These are phyloP conservation scores for Ilyonectria sp. DNA, from an alignment of 2,329 filamentous ascomycete genomes.

Conservation along the genomic window DNA sequence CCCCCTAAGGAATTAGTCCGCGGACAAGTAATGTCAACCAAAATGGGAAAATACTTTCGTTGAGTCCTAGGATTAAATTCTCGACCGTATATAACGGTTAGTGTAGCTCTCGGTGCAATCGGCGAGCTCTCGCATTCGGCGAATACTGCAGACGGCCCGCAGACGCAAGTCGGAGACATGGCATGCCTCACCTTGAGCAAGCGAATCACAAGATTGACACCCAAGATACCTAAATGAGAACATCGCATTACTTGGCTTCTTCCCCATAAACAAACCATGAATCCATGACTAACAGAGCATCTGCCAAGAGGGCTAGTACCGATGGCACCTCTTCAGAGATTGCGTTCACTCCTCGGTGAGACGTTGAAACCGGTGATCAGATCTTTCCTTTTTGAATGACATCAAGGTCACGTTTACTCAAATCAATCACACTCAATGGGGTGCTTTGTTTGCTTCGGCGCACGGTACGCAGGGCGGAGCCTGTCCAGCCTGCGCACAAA, in stretches of 20 bases:
- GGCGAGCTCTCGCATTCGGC: background rate
- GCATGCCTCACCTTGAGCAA: background rate
- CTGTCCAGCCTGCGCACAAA: background rate
- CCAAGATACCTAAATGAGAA: background rate
- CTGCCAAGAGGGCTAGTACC: constrained; percentile 9
- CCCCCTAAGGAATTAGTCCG: background rate
- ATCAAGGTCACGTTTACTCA: background rate
- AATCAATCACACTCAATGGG: too few relatives aligned
- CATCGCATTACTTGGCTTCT: background rate
- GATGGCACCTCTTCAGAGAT: constrained; percentile 18
- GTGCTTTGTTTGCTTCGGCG: background rate
- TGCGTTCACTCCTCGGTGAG: constrained; percentile 19
- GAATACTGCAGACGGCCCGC: background rate
- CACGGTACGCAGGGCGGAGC: background rate
- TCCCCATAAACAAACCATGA: background rate
- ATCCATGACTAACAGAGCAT: constrained; percentile 11
- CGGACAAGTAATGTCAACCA: constrained; percentile 1
- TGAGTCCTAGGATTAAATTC: background rate
- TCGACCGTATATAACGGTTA: constrained; percentile 4
- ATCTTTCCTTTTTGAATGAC: constrained; percentile 1
- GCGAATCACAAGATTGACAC: background rate
- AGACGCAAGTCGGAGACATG: background rate
- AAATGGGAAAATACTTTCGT: constrained; percentile 13
- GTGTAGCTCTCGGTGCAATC: constrained; percentile 7
- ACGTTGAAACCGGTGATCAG: constrained; percentile 17